These are phyloP conservation scores for Metarhizium robertsii DNA, from an alignment of 2,329 filamentous ascomycete species.

Conservation along the genomic window DNA sequence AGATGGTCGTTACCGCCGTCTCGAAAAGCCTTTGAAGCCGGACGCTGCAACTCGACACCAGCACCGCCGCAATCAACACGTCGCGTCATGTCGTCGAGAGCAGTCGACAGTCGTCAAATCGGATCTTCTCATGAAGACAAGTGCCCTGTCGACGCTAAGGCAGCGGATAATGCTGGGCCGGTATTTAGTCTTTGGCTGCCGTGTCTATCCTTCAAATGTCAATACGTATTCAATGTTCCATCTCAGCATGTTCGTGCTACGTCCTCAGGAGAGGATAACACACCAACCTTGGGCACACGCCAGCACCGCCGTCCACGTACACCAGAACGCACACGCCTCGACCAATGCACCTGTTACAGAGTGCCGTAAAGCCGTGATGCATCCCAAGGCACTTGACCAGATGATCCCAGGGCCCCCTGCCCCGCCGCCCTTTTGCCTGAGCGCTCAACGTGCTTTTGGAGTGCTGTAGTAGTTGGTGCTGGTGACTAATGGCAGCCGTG, in stretches of 20 bases:
- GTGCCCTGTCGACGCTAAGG: background rate
- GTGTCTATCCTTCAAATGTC: background rate
- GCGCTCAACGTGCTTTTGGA: background rate
- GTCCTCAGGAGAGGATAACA: background rate
- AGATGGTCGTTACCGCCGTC: background rate
- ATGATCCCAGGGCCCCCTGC: background rate
- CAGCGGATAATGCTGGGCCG: background rate
- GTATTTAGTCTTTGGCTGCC: background rate
- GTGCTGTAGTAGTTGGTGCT: background rate
- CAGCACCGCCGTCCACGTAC: background rate
- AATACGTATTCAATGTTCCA: background rate
- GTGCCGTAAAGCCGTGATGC: too few species aligned
- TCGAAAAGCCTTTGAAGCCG: background rate
- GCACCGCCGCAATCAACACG: background rate
- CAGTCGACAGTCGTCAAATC: background rate
- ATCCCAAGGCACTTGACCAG: background rate
- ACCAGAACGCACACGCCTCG: background rate
- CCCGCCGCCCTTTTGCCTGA: background rate
- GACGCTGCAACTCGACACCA: background rate
- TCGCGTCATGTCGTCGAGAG: slow-evolving; percentile 1
- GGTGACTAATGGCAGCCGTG: background rate
- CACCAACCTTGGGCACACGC: background rate
- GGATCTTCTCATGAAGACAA: slow-evolving; percentile 1
- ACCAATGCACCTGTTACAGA: background rate
- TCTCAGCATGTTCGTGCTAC: background rate